Base-by-base conservation (phyloP, 306 rosid genomes). In the Hylodesmum podocarpum region DNA sequence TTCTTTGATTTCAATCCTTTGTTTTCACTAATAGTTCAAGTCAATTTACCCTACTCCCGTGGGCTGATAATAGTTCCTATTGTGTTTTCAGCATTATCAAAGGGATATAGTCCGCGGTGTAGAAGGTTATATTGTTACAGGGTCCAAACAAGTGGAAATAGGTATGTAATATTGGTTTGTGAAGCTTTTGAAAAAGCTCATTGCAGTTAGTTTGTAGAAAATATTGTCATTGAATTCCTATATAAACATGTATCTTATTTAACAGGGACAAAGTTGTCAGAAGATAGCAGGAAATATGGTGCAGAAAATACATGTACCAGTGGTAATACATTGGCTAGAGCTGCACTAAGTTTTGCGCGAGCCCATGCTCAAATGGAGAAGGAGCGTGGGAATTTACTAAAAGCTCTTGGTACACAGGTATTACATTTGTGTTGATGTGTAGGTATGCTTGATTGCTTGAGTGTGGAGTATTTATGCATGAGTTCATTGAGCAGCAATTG, bases 401-500 rank as follows among this genome's bases (percentile, higher is more conserved):
- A 91, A 89, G 90, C 94, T 78, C 91, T 94, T 82, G 98, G 98
- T 37, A 90, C 97, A 66, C 96, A 91, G 97, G 98, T 94, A 51
- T 3, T 46, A 28, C 29, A 33, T 68, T 3, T 25, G 1, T 75
- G 7, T 28, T 29, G 8, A 14, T 46, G 33, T 15, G 72, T 18
- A 16, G 16, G 10, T 40, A n/a, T 75, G 59, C 41, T 47, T 65
- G 9, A 21, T 9, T 75, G 59, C 41, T 47, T 65, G 9, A 21
- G 31, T 37, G 74, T 47, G 25, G 79, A 29, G 25, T 34, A 16
- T 61, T 59, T 25, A 40, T 67, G 65, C 43, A 29, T 66, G 44
- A 29, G 70, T 58, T 73, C 63, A 21, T 44, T 27, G 34, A 21
- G 72, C 53, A 69, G 49, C 78, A 61, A 67, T 75, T 64, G 53